Base-by-base conservation (phyloP, 192 early-diverging fungal species). In the Rhizoclosmatium sp. region DNA sequence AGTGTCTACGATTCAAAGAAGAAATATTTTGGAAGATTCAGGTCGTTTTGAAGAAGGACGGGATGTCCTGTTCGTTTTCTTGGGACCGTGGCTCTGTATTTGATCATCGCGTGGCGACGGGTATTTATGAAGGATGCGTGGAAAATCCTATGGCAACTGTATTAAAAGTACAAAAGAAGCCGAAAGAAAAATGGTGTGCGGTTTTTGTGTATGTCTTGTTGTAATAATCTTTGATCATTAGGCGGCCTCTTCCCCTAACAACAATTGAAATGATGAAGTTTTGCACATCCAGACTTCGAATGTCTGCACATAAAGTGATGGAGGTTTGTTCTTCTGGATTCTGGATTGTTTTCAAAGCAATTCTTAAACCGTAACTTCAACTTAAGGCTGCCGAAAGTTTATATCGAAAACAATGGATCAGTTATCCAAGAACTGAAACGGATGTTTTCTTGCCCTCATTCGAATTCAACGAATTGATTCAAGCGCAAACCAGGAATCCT, bases 391-490 rank as follows among this genome's bases (percentile, higher is more conserved):
- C 97, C 45, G 96, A 99, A 85, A 81, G 85, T 1, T 86, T 99
- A 40, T 98, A 99, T 87, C 92, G 91, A 47, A 78, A 90, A 61
- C 97, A 96, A 19, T 91, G 93, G 75, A 93, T 99, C 71, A 97
- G 95, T 85, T 99, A 99, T 73, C 97, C 97, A 40, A 89, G 98
- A 67, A 99, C 98, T 4, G 98, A 99, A 78, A 98, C 98, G 4
- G 94, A 98, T 78, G 90, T 95, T 71, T 99, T 96, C 79, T 91
- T 93, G 71, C 56, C 67, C 3, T 87, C 85, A 61, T 95, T 98
- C 79, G 41, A 54, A 23, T 72, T 78, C 47, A 49, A 76, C 42
- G 70, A 73, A 42, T 59, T 60, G 3, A 69, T 78, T 56, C 62
- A 69, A n/a, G 65, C 42, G 3, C 76, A 68, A 47, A 21, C 4